Percentiles rank a stretch among this genome's conserved stretches.
phyloP scores from a whole-genome alignment of 1,139 yeast species.

The Suhomyces maxii region DNA sequence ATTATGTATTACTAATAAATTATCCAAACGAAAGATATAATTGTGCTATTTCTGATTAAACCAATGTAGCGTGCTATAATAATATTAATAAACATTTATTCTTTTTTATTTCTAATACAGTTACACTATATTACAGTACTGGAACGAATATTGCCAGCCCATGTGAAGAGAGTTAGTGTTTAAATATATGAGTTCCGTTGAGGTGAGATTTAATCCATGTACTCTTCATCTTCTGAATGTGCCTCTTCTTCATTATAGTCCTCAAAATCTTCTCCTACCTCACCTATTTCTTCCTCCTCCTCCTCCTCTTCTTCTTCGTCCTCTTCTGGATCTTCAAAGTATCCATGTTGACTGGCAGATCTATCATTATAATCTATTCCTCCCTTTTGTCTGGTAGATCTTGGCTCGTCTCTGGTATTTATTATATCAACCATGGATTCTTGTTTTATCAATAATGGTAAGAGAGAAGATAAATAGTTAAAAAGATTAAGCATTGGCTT shows the following conservation, averaged over 20 bases:
- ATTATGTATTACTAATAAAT: constrained; percentile 9
- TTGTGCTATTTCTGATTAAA: not conserved
- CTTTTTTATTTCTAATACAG: not conserved
- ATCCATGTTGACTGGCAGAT: constrained; percentile 7
- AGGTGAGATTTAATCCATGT: constrained; percentile 10
- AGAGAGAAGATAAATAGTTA: constrained; percentile 24
- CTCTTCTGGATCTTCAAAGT: constrained; percentile 15
- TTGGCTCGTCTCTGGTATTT: constrained; percentile 11
- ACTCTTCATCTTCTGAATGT: constrained; percentile 13
- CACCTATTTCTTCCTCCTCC: constrained; percentile 11
- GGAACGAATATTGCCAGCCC: not conserved
- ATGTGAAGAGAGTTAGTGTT: not conserved
- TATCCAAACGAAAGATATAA: not conserved
- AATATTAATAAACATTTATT: not conserved
- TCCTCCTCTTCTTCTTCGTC: constrained; percentile 14
- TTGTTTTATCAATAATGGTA: constrained; percentile 25
- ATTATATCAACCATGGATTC: constrained; percentile 13
- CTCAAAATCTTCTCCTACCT: constrained; percentile 23
- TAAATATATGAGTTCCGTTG: not conserved
- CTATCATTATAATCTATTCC: constrained; percentile 15
- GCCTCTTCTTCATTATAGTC: constrained; percentile 15
- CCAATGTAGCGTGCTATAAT: no score
- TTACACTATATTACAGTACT: constrained; percentile 8
- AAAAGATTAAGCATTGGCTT: constrained; percentile 28
- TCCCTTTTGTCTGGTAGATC: constrained; percentile 17